Conservation (phyloP, 176 grass and related monocot genomes). For the Carex myosuroides region DNA sequence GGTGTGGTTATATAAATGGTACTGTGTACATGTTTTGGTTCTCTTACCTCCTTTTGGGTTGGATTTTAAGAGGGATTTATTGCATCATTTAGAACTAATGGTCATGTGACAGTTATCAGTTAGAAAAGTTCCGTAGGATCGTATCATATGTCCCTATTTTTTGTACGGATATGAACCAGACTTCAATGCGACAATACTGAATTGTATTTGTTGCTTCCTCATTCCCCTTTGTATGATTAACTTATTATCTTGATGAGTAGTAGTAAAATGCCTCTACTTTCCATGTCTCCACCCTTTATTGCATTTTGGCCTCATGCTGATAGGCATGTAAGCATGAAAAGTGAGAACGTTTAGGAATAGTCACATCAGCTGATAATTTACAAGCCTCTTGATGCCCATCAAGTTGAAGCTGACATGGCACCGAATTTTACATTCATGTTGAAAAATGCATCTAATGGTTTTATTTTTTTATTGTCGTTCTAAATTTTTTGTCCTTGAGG, state of each 20-base stretch:
- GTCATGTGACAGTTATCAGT: background rate
- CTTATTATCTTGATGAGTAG: background rate
- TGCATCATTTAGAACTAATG: background rate
- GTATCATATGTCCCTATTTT: background rate
- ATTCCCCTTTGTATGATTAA: background rate
- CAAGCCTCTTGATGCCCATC: background rate
- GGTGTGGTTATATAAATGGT: conserved; percentile 77
- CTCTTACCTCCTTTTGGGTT: background rate
- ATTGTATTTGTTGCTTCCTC: background rate
- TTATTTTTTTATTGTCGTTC: background rate
- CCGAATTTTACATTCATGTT: background rate
- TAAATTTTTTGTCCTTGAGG: background rate
- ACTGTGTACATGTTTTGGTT: conserved; percentile 13
- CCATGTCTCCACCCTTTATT: background rate
- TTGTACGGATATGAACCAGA: background rate
- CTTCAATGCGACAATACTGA: background rate
- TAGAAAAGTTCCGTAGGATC: background rate
- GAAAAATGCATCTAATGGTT: background rate
- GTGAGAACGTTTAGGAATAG: background rate
- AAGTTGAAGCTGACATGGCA: background rate
- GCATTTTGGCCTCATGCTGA: background rate
- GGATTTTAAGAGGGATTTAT: background rate
- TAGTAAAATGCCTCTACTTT: background rate
- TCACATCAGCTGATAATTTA: background rate
- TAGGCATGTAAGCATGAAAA: background rate